These are phyloP conservation scores for Cicer pinnatifidum DNA, from an alignment of 306 rosid genomes.

Conservation along the genomic window DNA sequence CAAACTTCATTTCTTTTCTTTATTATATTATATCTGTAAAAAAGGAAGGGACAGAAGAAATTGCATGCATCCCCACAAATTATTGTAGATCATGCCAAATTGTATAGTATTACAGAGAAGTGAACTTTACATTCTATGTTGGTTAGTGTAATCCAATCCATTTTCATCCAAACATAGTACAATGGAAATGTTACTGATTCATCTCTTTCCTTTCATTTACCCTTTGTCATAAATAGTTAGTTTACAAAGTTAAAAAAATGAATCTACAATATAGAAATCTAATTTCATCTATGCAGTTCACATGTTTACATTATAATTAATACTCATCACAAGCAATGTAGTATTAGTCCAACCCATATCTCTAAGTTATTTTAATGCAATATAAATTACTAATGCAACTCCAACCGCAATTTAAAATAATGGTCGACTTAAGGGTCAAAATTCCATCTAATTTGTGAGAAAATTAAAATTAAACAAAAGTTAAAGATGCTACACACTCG, in stretches of 20 bases:
- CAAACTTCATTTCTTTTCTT: neutral
- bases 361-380: too few relatives aligned
- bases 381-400: too few relatives aligned
- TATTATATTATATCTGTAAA: neutral
- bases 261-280: neutral
- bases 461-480: neutral
- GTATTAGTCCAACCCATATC: neutral
- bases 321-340: neutral
- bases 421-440: neutral
- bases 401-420: too few relatives aligned
- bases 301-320: neutral
- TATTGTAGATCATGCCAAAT: neutral
- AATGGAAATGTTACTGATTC: neutral
- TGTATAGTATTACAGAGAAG: too few relatives aligned
- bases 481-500: neutral
- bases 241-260: neutral
- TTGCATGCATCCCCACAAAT: neutral
- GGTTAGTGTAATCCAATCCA: neutral
- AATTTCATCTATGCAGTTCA: neutral
- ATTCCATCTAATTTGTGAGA: neutral
- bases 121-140: neutral
- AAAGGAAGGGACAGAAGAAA: neutral
- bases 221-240: neutral
- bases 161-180: neutral
- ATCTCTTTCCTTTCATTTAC: slow-evolving; percentile 2